These are phyloP conservation scores for Bauhinia variegata DNA, from an alignment of 306 rosid genomes.

Conservation along the genomic window DNA sequence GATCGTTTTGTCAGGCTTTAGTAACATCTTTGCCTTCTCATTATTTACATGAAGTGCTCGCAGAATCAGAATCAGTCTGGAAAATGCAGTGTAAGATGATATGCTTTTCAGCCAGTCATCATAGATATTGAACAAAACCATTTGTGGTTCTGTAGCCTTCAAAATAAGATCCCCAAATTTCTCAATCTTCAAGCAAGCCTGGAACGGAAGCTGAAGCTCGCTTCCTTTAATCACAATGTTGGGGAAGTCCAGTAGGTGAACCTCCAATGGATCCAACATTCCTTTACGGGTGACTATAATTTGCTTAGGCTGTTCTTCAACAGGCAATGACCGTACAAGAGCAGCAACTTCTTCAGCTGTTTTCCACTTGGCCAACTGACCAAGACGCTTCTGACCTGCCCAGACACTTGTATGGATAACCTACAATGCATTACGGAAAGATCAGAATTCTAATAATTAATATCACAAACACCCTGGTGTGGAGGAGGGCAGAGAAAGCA, in stretches of 20 bases:
- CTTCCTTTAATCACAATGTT: constrained; percentile 98
- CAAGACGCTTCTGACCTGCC: constrained; percentile 99
- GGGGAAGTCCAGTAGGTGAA: constrained; percentile 92
- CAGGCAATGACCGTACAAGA: constrained; percentile 95
- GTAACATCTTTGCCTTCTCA: constrained; percentile 96
- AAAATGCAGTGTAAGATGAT: constrained; percentile 97
- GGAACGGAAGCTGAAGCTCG: constrained; percentile 98
- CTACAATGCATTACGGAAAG: constrained; percentile 62
- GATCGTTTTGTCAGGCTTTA: constrained; percentile 94
- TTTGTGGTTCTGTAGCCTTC: constrained; percentile 99
- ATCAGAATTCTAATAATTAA: constrained; percentile 21
- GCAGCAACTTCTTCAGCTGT: constrained; percentile 99
- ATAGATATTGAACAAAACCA: constrained; percentile 98
- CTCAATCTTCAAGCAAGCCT: constrained; percentile 97
- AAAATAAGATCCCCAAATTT: constrained; percentile 97
- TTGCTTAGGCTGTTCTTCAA: constrained; percentile 98
- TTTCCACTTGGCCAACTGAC: constrained; percentile 99
- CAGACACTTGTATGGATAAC: constrained; percentile 99
- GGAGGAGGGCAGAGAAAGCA: neutral
- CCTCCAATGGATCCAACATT: constrained; percentile 98
- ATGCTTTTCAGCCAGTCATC: constrained; percentile 99
- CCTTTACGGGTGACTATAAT: constrained; percentile 98
- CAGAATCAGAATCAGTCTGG: constrained; percentile 88
- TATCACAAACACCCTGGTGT: neutral
- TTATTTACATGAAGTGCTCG: constrained; percentile 97